Evolutionary conservation across 495 filamentous ascomycete genomes (phyloP).

Genomic region (Podospora pseudopauciseta): DNA sequence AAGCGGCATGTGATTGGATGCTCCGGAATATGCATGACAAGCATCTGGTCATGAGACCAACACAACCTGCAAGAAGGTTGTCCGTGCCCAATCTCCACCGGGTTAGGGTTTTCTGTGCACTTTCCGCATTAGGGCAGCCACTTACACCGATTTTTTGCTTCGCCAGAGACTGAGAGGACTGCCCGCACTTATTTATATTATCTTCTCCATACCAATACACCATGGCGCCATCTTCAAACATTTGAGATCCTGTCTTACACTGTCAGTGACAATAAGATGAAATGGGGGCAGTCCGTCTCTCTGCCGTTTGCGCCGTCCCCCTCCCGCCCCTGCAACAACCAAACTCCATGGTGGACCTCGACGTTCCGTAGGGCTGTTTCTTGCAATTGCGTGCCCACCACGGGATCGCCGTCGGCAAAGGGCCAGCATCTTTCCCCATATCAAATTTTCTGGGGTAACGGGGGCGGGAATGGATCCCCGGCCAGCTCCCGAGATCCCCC

Average conservation of each 20-base stretch:
- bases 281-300: background rate
- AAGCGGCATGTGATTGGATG: background rate
- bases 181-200: too few relatives aligned
- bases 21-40: background rate
- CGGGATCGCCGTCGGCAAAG: background rate
- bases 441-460: background rate
- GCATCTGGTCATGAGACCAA: background rate
- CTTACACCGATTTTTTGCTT: background rate
- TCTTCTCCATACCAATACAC: too few relatives aligned
- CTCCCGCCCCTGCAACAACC: background rate
- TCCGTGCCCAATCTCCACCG: background rate
- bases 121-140: background rate
- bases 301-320: too few relatives aligned
- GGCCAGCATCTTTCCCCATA: background rate
- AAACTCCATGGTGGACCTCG: background rate
- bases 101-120: background rate
- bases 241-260: too few relatives aligned
- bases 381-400: background rate
- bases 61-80: background rate
- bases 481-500: background rate
- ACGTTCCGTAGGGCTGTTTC: background rate
- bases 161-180: background rate
- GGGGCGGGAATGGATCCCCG: background rate
- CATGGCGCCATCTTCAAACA: too few relatives aligned
- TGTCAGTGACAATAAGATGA: too few relatives aligned